Base-by-base conservation (phyloP, 306 rosid species). In the Cicer cuneatum region DNA sequence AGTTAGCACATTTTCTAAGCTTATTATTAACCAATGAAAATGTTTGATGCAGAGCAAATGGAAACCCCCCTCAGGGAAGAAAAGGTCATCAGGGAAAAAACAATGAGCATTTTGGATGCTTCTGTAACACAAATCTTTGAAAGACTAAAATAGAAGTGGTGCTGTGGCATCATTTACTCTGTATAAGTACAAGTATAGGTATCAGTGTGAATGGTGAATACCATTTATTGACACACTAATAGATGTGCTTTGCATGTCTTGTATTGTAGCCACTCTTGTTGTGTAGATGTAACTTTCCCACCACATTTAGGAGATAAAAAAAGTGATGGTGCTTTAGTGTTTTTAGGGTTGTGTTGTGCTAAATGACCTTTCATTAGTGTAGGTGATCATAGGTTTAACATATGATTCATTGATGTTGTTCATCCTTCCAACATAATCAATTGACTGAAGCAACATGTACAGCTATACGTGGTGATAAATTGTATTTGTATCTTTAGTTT, bases 11-110 rank as follows among this genome's bases (percentile, higher is more conserved):
- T 72, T 18, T 10, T 39, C 2, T 74, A 77, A 64, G 33, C 42
- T 69, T 12, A 42, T 47, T 7, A 24, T 19, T 74, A n/a, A 59
- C 56, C n/a, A 21, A 69, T 60, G 62, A 63, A 8, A 39, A 64
- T 52, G 75, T 48, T 12, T 48, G 73, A 77, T 81, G 93, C 93
- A 94, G 99, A 81, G 85, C 86, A 85, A 80, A 71, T 94, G 97
- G 95, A 92, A 85, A 85, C 78, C 65, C 47, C 90, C 89, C 45
- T 82, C 80, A 0, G 95, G 76, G 41, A 94, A 85, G 81, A 90
- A 74, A 53, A 83, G 82, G 76, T 87, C 87, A 12, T 83, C 87
- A 33, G 85, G 71, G 77, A 14, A 53, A 52, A 79, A 71, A 66
- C 63, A 69, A 60, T 87, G 62, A 88, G 66, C 77, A 62, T 76